Base-by-base conservation (phyloP, 192 early-diverging fungal genomes). In the Coemansia erecta region DNA sequence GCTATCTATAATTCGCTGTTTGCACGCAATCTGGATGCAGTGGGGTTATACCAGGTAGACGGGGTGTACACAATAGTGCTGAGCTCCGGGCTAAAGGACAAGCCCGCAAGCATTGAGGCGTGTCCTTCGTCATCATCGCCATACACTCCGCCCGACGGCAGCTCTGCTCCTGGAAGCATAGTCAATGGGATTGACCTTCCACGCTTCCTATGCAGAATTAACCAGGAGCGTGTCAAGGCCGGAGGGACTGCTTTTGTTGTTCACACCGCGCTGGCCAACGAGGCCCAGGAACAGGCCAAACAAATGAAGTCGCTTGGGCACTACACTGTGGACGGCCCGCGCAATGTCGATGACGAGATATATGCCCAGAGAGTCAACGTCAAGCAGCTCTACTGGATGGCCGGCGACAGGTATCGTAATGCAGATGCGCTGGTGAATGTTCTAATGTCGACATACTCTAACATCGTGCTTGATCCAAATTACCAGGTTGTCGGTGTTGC, bases 1-100 rank as follows among this genome's bases (percentile, higher is more conserved):
- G 6, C 50, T 18, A 68, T 78, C 1, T 65, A 68, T 18, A 52
- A 50, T 24, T n/a, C 60, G 31, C 44, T 78, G 22, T 68, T 78
- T 78, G 61, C 58, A 0, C 65, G 65, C 31, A 62, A 66, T 12
- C 60, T 78, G 52, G 68, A 78, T 14, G 75, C 75, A 1, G 62
- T 78, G 9, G 75, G 75, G 12, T 1, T 78, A 11, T 62, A 64
- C 17, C 54, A 65, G 50, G 23, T 35, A 11, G n/a, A 23, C 12
- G 75, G 75, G 0, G 58, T 68, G 9, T 78, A 78, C 39, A 72
- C 75, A 2, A 21, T 72, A n/a, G 75, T 78, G 15, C n/a, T 72
- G 43, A 69, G 65, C 5, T 54, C 61, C 10, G 69, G 65, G 14
- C 24, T 71, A 11, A 9, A 26, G 2, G 22, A 53, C 31, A 57